Base-by-base conservation (phyloP, 768 basidiomycete species). In the Cystofilobasidium macerans region DNA sequence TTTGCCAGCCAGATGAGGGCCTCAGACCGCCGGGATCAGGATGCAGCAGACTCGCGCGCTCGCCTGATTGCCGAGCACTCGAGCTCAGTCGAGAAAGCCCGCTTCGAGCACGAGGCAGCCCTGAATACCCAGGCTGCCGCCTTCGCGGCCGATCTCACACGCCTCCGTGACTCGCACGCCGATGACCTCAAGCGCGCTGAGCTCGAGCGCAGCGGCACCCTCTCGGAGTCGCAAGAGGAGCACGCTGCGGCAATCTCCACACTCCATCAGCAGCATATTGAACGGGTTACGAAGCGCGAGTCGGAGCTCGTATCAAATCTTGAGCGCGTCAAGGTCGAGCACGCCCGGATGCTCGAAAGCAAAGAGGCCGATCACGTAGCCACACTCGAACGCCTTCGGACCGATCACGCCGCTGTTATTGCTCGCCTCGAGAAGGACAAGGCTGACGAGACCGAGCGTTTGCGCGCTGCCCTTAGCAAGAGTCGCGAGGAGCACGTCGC, bases 101-200 rank as follows among this genome's bases (percentile, higher is more conserved):
- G 76, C 40, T 66, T 72, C 14, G 76, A 78, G 32, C 83, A 84
- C 69, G 78, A 79, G 3, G 82, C 84, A 68, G 79, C 82, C 30
- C 77, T 90, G 65, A 82, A 82, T 69, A 82, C 79, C 70, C 82
- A 85, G 64, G 78, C 82, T 1, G 79, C 79, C 6, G 85, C 89
- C 64, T 77, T 81, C 24, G 78, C 82, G 43, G 83, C 82, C 7
- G 79, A 78, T 14, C 78, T 90, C n/a, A 84, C 86, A 61, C 81
- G 87, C 53, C 76, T 89, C 69, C 82, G 82, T 63, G 84, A 86
- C 70, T 88, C 91, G 70, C 89, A 92, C 73, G 82, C 82, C 38
- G 82, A 81, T 38, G 84, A 84, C 71, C 76, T 90, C 40, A 82
- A 85, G 57, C 83, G 87, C 80, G 79, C 81, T 1, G 87, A 92